Evolutionary conservation across 805 yeast species (phyloP), one percentile per base, ranked within the genome.

Genomic region (Wickerhamiella vanderwaltii): DNA sequence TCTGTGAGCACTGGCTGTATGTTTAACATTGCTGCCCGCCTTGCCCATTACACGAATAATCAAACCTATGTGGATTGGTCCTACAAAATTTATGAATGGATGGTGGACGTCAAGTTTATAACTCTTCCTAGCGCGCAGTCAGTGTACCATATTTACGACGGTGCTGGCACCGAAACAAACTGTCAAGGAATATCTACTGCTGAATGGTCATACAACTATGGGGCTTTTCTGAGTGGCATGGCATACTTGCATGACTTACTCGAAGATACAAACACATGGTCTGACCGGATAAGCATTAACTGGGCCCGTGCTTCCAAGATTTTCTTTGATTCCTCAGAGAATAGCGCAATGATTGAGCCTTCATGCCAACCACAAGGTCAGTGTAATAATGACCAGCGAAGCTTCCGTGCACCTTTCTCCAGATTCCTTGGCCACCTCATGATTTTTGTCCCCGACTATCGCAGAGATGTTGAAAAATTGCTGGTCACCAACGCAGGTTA

Each of bases 1-100:
- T 63, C 87, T n/a, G 81, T 84, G 49, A 72, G 88, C 13, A 84
- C 82, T 57, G 91, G 91, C 2, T 74, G 82, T 51, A 61, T 85
- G 41, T 83, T 85, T 68, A 75, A 78, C 50, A 63, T 84, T 28
- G 87, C 85, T 19, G 88, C 94, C 2, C 71, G 95, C 50, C 70
- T 84, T 51, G 91, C 87, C 2, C 70, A 93, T 52, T 85, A 77
- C 61, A 79, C 91, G 4, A 58, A 56, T 17, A 84, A 85, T 60
- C 73, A 71, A 26, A 66, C 85, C 0, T 85, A 84, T 52, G 72
- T 71, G 13, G 78, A 76, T 9, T 73, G 79, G 62, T 82, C 87
- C 18, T 79, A 75, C 43, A 70, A 65, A 47, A 75, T 78, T 12
- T 78, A 77, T 69, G 71, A 78, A 51, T 84, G 95, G 95, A 65